phyloP scores from a whole-genome alignment of 805 yeast species.

The Ogataea paradorogensis region DNA sequence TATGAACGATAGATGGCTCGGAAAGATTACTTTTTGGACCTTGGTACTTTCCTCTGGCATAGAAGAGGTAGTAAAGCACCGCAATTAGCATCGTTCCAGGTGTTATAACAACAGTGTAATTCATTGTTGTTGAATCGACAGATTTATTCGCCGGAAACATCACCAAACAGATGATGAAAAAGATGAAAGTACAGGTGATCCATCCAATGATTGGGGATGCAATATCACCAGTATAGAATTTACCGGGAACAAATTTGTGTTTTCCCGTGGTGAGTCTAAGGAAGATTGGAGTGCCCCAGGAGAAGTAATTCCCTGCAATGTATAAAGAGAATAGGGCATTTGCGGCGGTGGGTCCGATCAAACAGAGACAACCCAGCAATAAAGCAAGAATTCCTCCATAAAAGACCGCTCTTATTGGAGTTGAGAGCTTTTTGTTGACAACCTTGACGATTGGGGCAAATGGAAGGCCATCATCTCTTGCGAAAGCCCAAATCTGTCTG shows the following conservation, averaged over 20 bases:
- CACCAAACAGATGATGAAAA: conserved; percentile 30
- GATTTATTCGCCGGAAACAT: conserved; percentile 41
- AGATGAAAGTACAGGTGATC: conserved; percentile 31
- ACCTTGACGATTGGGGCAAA: conserved; percentile 39
- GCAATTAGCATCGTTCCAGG: conserved; percentile 53
- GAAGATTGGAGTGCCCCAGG: conserved; percentile 45
- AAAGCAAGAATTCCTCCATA: conserved; percentile 39
- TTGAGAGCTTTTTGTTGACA: conserved; percentile 40
- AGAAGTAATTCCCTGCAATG: conserved; percentile 42
- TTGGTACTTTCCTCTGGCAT: conserved; percentile 52
- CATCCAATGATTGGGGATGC: conserved; percentile 35
- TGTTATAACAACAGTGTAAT: conserved; percentile 35
- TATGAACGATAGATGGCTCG: conserved; percentile 28
- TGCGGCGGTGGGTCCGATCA: conserved; percentile 42
- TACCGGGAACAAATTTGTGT: conserved; percentile 41
- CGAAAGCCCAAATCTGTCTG: conserved; percentile 52
- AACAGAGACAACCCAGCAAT: conserved; percentile 39
- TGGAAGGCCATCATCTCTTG: conserved; percentile 52
- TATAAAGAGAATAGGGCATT: conserved; percentile 47
- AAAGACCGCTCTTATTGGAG: conserved; percentile 44
- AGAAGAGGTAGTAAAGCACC: conserved; percentile 46
- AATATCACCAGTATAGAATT: conserved; percentile 38
- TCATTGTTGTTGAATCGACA: conserved; percentile 28
- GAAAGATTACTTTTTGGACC: conserved; percentile 46
- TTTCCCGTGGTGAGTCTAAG: conserved; percentile 40